Percentiles rank a stretch among this genome's conserved stretches.
Conservation (phyloP, 129 eudicot species). For the Rutidosis leptorrhynchoides region DNA sequence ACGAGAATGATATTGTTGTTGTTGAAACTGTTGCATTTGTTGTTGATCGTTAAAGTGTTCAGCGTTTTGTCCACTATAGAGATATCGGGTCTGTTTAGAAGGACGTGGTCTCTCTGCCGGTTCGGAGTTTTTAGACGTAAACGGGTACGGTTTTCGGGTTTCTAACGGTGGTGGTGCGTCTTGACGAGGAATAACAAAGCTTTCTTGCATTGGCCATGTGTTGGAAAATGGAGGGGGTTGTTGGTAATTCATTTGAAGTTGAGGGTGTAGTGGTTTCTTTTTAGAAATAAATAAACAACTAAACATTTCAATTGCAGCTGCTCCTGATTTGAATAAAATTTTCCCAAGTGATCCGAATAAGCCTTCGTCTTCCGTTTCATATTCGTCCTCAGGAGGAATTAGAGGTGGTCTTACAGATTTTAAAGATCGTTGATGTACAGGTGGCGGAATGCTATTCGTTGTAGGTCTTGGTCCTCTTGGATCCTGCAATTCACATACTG, state of each 20-base stretch:
- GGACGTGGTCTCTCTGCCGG: conserved; percentile 46
- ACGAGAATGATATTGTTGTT: conserved; percentile 36
- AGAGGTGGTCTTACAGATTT: conserved; percentile 63
- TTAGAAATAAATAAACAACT: conserved; percentile 50
- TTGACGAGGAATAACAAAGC: conserved; percentile 59
- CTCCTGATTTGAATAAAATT: conserved; percentile 49
- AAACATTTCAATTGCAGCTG: conserved; percentile 46
- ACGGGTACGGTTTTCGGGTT: conserved; percentile 49
- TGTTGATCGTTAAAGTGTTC: conserved; percentile 36
- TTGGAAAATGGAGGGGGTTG: conserved; percentile 43
- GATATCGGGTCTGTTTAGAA: conserved; percentile 49
- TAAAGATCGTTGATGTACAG: conserved; percentile 48
- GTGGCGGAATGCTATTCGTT: conserved; percentile 33
- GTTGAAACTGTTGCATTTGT: conserved; percentile 49
- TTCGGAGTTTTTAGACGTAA: conserved; percentile 40
- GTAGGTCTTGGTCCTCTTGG: conserved; percentile 42
- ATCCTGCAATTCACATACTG: conserved; percentile 35
- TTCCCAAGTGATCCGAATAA: conserved; percentile 59
- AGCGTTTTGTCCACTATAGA: conserved; percentile 38
- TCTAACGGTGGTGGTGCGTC: conserved; percentile 74
- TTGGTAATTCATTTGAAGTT: conserved; percentile 50
- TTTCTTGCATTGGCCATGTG: conserved; percentile 76
- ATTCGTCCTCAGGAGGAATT: conserved; percentile 66
- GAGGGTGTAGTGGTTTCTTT: conserved; percentile 35
- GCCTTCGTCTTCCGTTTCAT: conserved; percentile 62